Percentiles rank a stretch among this genome's conserved stretches.
These are phyloP conservation scores for Sugiyamaella xylanicola DNA, from an alignment of 1,139 yeast species.

Conservation along the genomic window DNA sequence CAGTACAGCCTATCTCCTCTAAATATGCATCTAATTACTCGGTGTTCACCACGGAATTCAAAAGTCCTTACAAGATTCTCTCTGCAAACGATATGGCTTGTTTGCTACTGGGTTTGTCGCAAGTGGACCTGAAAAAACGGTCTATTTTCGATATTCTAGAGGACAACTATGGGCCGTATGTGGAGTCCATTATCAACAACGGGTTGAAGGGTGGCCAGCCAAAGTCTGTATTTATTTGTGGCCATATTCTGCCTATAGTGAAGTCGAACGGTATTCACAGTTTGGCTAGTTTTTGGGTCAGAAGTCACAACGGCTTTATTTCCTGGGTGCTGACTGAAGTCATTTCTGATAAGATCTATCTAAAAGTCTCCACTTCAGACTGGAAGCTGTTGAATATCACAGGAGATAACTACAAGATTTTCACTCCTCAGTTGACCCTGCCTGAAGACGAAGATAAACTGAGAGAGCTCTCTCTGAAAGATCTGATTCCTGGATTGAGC, in stretches of 20 bases:
- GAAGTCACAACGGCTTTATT: conserved; percentile 60
- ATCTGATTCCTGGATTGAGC: conserved; percentile 24
- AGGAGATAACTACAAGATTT: conserved; percentile 28
- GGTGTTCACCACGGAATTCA: conserved; percentile 74
- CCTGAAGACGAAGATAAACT: conserved; percentile 13
- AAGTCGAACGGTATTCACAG: conserved; percentile 46
- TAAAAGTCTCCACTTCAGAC: conserved; percentile 46
- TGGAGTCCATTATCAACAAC: conserved; percentile 20
- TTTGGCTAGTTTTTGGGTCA: conserved; percentile 68
- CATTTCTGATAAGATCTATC: conserved; percentile 75
- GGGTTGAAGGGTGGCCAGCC: conserved; percentile 10
- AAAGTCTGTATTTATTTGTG: conserved; percentile 53
- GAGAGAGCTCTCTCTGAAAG: conserved; percentile 14
- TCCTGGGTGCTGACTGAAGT: conserved; percentile 89
- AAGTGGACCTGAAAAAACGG: conserved; percentile 60
- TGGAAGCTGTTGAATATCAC: conserved; percentile 32
- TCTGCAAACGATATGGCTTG: conserved; percentile 92
- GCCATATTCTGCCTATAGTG: conserved; percentile 54
- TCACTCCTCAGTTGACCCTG: conserved; percentile 25
- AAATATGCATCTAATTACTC: conserved; percentile 48
- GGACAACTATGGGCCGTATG: conserved; percentile 52
- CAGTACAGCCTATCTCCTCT: conserved; percentile 37
- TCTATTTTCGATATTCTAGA: conserved; percentile 77
- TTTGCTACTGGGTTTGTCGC: conserved; percentile 79
- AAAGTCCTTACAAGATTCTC: conserved; percentile 76